These are phyloP conservation scores for Hymenoscyphus fructigenus DNA, from an alignment of 2,329 filamentous ascomycete genomes.

Conservation along the genomic window DNA sequence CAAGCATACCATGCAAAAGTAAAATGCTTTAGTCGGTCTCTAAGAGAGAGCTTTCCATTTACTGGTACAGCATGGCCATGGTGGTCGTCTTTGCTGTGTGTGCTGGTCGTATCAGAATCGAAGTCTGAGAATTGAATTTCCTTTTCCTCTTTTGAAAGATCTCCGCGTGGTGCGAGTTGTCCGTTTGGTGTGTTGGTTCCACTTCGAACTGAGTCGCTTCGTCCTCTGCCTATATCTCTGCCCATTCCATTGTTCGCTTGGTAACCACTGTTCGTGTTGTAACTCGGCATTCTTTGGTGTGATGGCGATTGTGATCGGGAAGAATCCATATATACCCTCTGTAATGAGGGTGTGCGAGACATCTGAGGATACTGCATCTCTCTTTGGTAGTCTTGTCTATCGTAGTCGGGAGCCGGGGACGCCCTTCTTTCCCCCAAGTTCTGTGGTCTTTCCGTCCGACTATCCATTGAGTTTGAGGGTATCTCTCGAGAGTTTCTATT, in stretches of 20 bases:
- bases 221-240: constrained; percentile 6
- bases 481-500: constrained; percentile 14
- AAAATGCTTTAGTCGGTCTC: constrained; percentile 27
- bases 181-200: not conserved
- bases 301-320: not conserved
- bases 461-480: constrained; percentile 2
- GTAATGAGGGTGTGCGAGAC: not conserved
- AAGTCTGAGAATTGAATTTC: not conserved
- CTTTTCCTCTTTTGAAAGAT: constrained; percentile 1
- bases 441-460: constrained; percentile 19
- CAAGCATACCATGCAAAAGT: constrained; percentile 62
- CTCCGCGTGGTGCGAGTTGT: not conserved
- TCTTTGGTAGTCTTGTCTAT: not conserved
- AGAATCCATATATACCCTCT: constrained; percentile 7
- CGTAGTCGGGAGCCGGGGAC: constrained; percentile 6
- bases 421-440: constrained; percentile 14
- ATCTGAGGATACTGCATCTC: not conserved
- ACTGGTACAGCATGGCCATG: constrained; percentile 3
- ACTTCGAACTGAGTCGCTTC: not conserved
- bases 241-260: not conserved
- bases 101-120: not conserved
- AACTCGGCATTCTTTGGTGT: not conserved
- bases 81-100: constrained; percentile 8
- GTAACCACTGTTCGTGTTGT: not conserved
- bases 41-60: constrained; percentile 14